Evolutionary conservation across 306 rosid species (phyloP), one percentile per base, ranked within the genome.

Genomic region (Casuarina cunninghamiana): DNA sequence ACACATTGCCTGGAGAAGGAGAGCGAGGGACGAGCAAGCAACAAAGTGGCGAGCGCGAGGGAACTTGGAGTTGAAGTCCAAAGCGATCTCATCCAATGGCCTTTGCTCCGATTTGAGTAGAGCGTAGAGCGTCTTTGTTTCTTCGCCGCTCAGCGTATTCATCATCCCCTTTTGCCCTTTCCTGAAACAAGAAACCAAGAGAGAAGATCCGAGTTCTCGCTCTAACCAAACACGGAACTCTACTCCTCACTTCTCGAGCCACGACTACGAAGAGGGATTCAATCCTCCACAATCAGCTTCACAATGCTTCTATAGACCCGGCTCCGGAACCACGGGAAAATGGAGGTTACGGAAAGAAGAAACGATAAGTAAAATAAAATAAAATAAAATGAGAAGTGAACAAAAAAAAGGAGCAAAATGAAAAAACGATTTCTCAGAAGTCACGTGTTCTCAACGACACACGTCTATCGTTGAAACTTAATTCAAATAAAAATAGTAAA

Each of bases 11-110:
- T 93, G 87, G 4, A 95, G 74, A 58, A 95, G 93, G 75, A 86
- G 9, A 53, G 89, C 77, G 76, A 95, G 76, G 51, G 93, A 91
- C 63, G 93, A 89, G 86, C 91, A 93, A 62, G 91, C 75, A 48
- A 87, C 69, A 84, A 88, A 95, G 78, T 90, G 90, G 57, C 90
- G 92, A 70, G 63, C 45, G 68, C 63, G 69, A 19, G 90, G 75
- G 84, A 93, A 51, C 13, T 75, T 63, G 75, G 97, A 74, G 76
- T 71, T 78, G 88, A 95, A 93, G 61, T 95, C 96, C 42, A 84
- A 71, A 75, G 87, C 48, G 85, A 91, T 88, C 74, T 92, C 93
- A 19, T 83, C 58, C 49, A 95, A 78, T 4, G 97, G 82, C 46
- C 93, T 93, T 6, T 86, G 90, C 37, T 90, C 91, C 49, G 86